These are phyloP conservation scores for Trichocladium uniseriatum DNA, from an alignment of 495 filamentous ascomycete genomes.

Conservation along the genomic window DNA sequence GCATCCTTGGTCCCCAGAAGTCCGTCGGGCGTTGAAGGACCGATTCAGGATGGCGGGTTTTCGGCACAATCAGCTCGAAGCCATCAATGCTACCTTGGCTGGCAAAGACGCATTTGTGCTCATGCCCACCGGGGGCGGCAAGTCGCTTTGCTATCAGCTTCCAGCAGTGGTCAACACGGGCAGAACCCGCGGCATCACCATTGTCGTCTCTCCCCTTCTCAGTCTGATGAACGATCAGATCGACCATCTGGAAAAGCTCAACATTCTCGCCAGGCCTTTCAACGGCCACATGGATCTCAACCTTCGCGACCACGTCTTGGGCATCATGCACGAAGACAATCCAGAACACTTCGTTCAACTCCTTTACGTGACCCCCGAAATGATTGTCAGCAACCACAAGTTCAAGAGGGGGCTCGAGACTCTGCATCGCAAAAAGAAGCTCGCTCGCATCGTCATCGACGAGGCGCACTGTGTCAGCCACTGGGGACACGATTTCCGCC, in stretches of 20 bases:
- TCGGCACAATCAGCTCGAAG: conserved; percentile 84
- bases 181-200: conserved; percentile 72
- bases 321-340: conserved; percentile 45
- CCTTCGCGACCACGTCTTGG: conserved; percentile 51
- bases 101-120: conserved; percentile 87
- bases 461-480: conserved; percentile 98
- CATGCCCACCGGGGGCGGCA: conserved; percentile 97
- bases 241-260: conserved; percentile 59
- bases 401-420: conserved; percentile 52
- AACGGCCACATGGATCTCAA: conserved; percentile 60
- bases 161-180: conserved; percentile 79
- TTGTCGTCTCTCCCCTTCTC: conserved; percentile 89
- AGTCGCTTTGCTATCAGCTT: conserved; percentile 93
- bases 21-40: conserved; percentile 64
- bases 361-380: conserved; percentile 93
- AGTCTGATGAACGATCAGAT: conserved; percentile 98
- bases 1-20: conserved; percentile 76
- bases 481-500: conserved; percentile 98
- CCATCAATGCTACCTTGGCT: conserved; percentile 82
- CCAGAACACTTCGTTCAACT: conserved; percentile 67
- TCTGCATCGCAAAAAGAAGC: conserved; percentile 53
- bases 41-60: conserved; percentile 79
- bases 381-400: conserved; percentile 68
- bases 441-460: conserved; percentile 91
- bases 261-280: conserved; percentile 66